Evolutionary conservation across 192 early-diverging fungal species (phyloP), one percentile per base, ranked within the genome.

Genomic region (Linnemannia hyalina): DNA sequence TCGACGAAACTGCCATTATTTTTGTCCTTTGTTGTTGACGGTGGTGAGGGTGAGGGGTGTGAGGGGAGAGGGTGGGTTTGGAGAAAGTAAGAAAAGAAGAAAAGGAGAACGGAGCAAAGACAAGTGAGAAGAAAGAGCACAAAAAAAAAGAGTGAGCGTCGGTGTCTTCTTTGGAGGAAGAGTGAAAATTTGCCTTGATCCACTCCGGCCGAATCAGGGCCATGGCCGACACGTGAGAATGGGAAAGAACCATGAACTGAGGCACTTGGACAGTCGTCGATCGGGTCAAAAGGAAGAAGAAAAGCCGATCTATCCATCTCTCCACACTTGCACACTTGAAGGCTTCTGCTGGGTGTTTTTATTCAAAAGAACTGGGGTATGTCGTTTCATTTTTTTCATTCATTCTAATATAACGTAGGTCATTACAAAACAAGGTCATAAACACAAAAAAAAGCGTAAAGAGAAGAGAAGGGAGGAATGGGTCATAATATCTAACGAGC

Each of bases 171-270:
- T n/a, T 9, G 55, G 23, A 57, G 44, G 6, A 22, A 4, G 22
- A 26, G 9, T 22, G 40, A 72, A 72, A 52, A 52, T 22, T 52
- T 52, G 49, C 18, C 18, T 52, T 52, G 4, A 16, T 18, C 16
- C 40, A 41, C 80, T 81, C 80, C 80, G 80, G 80, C 72, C 80
- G 80, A 81, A 81, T 81, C 80, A 81, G 11, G 32, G 38, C 29
- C 22, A 10, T 74, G 55, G 38, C 80, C 80, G 80, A 81, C 80
- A 81, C 80, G 80, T 81, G 80, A 68, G 73, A 81, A 75, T 74
- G 3, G 38, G 6, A 6, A 40, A 0, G 35, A 40, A 40, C 0
- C 38, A 40, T 40, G 38, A 3, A 40, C 3, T 40, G 38, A 40
- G 38, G 38, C 6, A 6, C 38, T 40, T 40, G 38, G 38, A 6